Conservation (phyloP, 179 eudicot species). For the Beta lomatogona region DNA sequence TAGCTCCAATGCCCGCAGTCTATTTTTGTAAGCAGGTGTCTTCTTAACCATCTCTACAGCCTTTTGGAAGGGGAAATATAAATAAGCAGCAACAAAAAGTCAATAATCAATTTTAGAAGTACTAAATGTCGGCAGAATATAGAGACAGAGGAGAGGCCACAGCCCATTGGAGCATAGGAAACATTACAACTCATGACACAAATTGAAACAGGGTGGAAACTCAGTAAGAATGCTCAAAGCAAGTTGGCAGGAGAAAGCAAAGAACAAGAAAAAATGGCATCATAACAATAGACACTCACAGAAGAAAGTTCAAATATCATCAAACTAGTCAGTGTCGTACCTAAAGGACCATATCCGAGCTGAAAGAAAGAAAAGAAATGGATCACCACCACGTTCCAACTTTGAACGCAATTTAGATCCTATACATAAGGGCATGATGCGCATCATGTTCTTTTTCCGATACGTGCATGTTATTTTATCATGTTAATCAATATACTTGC, state of each 20-base stretch:
- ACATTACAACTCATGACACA: neutral
- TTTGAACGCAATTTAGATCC: neutral
- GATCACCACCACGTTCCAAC: neutral
- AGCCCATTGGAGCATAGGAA: neutral
- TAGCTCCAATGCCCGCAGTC: constrained; percentile 76
- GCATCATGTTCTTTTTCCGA: no score
- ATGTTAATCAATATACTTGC: no score
- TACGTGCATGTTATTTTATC: no score
- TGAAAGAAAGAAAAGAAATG: neutral
- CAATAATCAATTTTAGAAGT: neutral
- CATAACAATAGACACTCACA: neutral
- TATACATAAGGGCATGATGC: no score
- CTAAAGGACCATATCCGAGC: neutral
- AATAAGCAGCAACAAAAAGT: neutral
- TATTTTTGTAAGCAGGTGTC: constrained; percentile 95
- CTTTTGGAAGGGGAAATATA: constrained; percentile 34
- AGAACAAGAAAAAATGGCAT: neutral
- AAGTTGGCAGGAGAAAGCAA: neutral
- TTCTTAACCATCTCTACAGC: constrained; percentile 93
- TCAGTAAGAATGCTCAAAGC: neutral
- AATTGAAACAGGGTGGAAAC: neutral
- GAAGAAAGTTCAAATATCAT: neutral
- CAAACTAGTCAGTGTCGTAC: neutral
- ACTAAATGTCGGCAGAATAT: neutral
- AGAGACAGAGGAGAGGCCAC: neutral